Evolutionary conservation across 1,284 basidiomycete genomes (phyloP).

Genomic region (Anthracocystis panici-leucophaei): DNA sequence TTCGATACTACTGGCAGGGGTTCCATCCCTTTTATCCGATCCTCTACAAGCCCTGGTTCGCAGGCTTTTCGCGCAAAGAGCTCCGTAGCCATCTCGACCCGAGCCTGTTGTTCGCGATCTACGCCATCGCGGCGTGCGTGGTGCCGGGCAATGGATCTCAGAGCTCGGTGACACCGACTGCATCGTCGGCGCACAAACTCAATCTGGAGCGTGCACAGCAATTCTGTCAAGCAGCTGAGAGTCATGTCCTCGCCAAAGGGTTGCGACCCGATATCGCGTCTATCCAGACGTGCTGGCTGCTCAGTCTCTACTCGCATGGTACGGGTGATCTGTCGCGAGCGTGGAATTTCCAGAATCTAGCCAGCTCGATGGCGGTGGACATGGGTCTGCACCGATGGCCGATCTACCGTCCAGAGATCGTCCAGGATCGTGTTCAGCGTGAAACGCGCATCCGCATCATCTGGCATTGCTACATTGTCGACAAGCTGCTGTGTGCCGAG

Average conservation of each 20-base stretch:
- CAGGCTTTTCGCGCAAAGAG: slow-evolving; percentile 43
- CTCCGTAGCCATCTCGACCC: slow-evolving; percentile 49
- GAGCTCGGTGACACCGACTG: background rate
- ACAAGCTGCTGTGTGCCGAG: slow-evolving; percentile 71
- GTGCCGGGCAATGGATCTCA: slow-evolving; percentile 33
- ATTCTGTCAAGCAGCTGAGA: slow-evolving; percentile 50
- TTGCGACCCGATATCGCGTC: slow-evolving; percentile 55
- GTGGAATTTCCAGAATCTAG: slow-evolving; percentile 70
- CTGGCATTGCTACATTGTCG: slow-evolving; percentile 71
- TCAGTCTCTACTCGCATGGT: slow-evolving; percentile 71
- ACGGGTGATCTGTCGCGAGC: slow-evolving; percentile 71
- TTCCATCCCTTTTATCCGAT: slow-evolving; percentile 65
- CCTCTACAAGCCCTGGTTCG: slow-evolving; percentile 63
- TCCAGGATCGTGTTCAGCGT: slow-evolving; percentile 59
- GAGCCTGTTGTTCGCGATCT: slow-evolving; percentile 55
- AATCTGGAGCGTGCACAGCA: slow-evolving; percentile 46
- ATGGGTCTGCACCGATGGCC: slow-evolving; percentile 70
- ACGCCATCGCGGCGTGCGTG: slow-evolving; percentile 57
- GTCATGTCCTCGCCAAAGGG: slow-evolving; percentile 52
- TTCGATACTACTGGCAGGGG: slow-evolving; percentile 60
- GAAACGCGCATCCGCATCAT: slow-evolving; percentile 70
- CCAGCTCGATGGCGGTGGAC: slow-evolving; percentile 71
- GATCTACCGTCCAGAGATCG: slow-evolving; percentile 53
- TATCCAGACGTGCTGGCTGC: slow-evolving; percentile 70
- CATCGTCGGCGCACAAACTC: slow-evolving; percentile 15